Base-by-base conservation (phyloP, 1,139 yeast species). In the Candida sp. region DNA sequence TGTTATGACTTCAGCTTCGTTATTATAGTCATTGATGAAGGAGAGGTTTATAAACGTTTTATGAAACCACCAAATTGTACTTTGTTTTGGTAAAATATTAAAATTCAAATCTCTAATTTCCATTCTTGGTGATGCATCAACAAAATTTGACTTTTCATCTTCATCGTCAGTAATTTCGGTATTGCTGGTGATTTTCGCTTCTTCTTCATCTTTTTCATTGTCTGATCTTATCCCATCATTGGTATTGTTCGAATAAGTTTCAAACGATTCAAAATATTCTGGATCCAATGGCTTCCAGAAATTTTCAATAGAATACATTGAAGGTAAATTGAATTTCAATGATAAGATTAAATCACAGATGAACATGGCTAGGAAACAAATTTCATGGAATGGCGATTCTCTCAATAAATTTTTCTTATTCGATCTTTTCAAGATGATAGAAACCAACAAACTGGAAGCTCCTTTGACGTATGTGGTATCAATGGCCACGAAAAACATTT, bases 11-110 rank as follows among this genome's bases (percentile, higher is more conserved):
- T 52, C 55, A 5, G 58, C 55, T 32, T 57, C 55, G 42, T 58
- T 51, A 35, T 56, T 53, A 46, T 67, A 66, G 34, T 69, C 73
- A 46, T 61, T 62, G 35, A 68, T 56, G 22, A 54, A 48, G 44
- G 68, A 58, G 44, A 58, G 63, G 39, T 60, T 59, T 12, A 66
- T 44, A 33, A 66, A 50, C 35, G 69, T 57, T 46, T 65, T 61
- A 43, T 69, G 66, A 33, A 66, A 51, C 75, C 75, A 72, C 75
- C 74, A 71, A 22, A 60, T 48, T 4, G 62, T 52, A 25, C 55
- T 59, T 39, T 54, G 50, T 43, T 50, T 51, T 35, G 50, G 50
- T 8, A 57, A 46, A 15, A 48, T 46, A 11, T 25, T 25, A 11
- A 25, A 25, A 25, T 25, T 25, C 19, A 42, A 15, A 7, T 22